Percentiles rank a stretch among this genome's conserved stretches.
Evolutionary conservation across 2,329 filamentous ascomycete genomes (phyloP).

Genomic region (Macrophomina pseudophaseolina): DNA sequence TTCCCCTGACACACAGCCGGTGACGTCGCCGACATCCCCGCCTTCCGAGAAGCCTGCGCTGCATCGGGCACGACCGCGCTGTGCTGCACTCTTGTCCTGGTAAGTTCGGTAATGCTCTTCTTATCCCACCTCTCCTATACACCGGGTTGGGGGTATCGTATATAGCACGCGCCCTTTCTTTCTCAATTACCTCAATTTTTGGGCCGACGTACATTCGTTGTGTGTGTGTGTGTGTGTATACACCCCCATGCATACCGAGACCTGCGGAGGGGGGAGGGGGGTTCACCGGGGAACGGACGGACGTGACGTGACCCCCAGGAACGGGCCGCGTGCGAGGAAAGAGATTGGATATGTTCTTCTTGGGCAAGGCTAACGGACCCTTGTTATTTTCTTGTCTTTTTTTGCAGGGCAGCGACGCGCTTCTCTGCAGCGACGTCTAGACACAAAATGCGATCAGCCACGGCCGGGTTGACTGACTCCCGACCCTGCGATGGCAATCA

Average conservation of each 20-base stretch:
- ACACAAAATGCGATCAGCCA: neutral
- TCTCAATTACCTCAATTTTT: neutral
- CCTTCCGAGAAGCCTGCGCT: neutral
- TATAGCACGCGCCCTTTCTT: neutral
- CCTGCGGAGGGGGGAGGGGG: too few relatives aligned
- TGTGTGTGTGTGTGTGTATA: too few relatives aligned
- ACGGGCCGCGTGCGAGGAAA: too few relatives aligned
- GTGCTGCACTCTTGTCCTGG: conserved; percentile 2
- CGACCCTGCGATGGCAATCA: neutral
- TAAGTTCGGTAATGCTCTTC: neutral
- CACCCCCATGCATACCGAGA: too few relatives aligned
- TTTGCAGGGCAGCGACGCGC: neutral
- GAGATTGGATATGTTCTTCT: too few relatives aligned
- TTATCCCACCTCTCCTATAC: neutral
- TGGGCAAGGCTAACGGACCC: neutral
- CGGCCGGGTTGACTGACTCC: neutral
- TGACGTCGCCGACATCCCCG: neutral
- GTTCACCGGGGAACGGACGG: too few relatives aligned
- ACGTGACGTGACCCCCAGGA: too few relatives aligned
- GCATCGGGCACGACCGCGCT: neutral
- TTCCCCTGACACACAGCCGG: neutral
- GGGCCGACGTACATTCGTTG: too few relatives aligned
- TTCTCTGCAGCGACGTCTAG: neutral
- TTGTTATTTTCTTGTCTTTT: neutral
- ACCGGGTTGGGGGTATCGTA: neutral